Percentiles rank a stretch among this genome's conserved stretches.
Conservation (phyloP, 495 filamentous ascomycete genomes). For the Trichoderma gamsii region DNA sequence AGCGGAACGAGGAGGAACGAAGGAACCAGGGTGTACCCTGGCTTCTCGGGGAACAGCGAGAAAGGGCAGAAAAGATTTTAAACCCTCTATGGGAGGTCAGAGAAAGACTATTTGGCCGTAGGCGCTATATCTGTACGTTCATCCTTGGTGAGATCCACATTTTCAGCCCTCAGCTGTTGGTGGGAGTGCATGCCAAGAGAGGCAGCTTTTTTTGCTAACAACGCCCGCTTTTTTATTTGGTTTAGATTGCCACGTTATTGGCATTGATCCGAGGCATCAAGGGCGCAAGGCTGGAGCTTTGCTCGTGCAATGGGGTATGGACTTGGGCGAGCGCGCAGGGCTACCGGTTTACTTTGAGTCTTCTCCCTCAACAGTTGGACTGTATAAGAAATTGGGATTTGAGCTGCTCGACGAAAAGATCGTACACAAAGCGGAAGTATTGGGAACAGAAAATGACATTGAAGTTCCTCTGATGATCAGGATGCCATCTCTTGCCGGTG, state of each 20-base stretch:
- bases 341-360: slow-evolving; percentile 36
- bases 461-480: slow-evolving; percentile 27
- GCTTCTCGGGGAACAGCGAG: slow-evolving; percentile 25
- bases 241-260: slow-evolving; percentile 29
- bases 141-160: neutral
- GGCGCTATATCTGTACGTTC: slow-evolving; percentile 26
- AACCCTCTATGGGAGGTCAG: slow-evolving; percentile 26
- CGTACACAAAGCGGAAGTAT: slow-evolving; percentile 28
- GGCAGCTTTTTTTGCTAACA: neutral
- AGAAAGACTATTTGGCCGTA: slow-evolving; percentile 26
- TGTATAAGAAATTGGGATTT: slow-evolving; percentile 29
- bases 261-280: slow-evolving; percentile 30
- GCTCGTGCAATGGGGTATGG: slow-evolving; percentile 39
- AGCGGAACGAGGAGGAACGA: slow-evolving; percentile 25
- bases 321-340: slow-evolving; percentile 31
- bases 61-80: slow-evolving; percentile 28
- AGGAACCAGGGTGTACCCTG: slow-evolving; percentile 28
- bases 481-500: slow-evolving; percentile 25
- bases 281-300: slow-evolving; percentile 35
- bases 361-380: slow-evolving; percentile 23
- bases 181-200: neutral
- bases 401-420: slow-evolving; percentile 26
- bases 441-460: slow-evolving; percentile 25
- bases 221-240: neutral
- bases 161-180: neutral